Conservation (phyloP, 2,329 filamentous ascomycete species). For the Aureobasidium sp. region DNA sequence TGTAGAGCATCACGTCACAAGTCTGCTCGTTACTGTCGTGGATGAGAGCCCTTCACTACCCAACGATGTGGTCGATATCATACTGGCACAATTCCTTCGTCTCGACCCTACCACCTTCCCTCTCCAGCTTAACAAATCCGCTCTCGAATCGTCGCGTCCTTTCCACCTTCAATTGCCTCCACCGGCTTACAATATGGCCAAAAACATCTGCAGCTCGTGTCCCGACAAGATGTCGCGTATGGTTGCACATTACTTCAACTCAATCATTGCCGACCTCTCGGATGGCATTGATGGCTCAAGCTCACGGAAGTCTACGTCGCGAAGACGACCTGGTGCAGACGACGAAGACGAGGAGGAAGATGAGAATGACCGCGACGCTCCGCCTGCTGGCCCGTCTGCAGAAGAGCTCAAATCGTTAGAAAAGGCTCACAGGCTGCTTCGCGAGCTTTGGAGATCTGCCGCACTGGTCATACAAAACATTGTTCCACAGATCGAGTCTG, state of each 20-base stretch:
- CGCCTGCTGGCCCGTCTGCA: constrained; percentile 57
- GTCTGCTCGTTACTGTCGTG: constrained; percentile 73
- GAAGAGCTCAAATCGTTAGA: constrained; percentile 78
- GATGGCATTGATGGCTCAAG: constrained; percentile 20
- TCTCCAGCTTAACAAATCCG: constrained; percentile 35
- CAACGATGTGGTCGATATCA: constrained; percentile 75
- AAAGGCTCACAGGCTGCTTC: constrained; percentile 81
- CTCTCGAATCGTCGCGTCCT: constrained; percentile 9
- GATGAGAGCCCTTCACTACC: constrained; percentile 77
- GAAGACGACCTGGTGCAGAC: constrained; percentile 27
- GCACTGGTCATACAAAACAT: constrained; percentile 86
- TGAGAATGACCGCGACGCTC: constrained; percentile 34
- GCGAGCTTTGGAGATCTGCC: constrained; percentile 88
- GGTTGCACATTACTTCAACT: constrained; percentile 93
- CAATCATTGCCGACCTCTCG: constrained; percentile 83
- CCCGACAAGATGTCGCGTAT: constrained; percentile 92
- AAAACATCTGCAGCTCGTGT: constrained; percentile 80
- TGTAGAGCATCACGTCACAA: constrained; percentile 85
- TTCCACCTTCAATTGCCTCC: constrained; percentile 79
- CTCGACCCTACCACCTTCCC: constrained; percentile 58
- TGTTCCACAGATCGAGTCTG: constrained; percentile 84
- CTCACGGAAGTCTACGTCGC: constrained; percentile 49
- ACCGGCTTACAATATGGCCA: constrained; percentile 92
- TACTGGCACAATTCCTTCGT: constrained; percentile 90
- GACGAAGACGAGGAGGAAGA: constrained; percentile 35